A percentile compares a stretch with the other conserved stretches of the same genome.
phyloP scores from a whole-genome alignment of 768 basidiomycete genomes.

The Termitomyces sp. region DNA sequence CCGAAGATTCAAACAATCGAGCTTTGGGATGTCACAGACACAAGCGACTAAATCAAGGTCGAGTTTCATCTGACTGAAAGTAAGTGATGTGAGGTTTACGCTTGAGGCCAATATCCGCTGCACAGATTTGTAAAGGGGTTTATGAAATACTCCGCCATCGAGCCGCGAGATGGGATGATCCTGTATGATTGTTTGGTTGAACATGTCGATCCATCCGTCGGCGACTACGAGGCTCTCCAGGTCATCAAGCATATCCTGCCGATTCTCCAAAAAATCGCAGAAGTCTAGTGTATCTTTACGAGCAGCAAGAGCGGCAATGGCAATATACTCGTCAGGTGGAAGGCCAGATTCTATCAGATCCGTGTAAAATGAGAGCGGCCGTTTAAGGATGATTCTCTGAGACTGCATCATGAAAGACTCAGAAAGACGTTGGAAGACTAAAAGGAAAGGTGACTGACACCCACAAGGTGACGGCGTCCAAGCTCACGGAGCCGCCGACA shows the following conservation, averaged over 20 bases:
- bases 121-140: not conserved
- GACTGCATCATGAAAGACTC: not conserved
- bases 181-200: not conserved
- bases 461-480: not conserved
- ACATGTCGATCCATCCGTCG: not conserved
- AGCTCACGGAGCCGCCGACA: conserved; percentile 4
- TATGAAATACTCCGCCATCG: not conserved
- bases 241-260: not conserved
- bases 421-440: not conserved
- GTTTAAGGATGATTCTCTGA: not conserved
- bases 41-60: not conserved
- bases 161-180: not conserved
- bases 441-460: not conserved
- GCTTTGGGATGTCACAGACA: not conserved
- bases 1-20: not conserved
- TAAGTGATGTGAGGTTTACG: not conserved
- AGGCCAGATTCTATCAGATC: not conserved
- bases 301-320: not conserved
- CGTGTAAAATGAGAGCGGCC: not conserved
- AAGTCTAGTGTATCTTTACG: not conserved
- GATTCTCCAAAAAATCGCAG: not conserved
- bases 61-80: not conserved
- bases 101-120: not conserved
- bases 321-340: not conserved
- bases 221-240: not conserved